Base-by-base conservation (phyloP, 140 eudicot genomes). In the Flaveria floridana region DNA sequence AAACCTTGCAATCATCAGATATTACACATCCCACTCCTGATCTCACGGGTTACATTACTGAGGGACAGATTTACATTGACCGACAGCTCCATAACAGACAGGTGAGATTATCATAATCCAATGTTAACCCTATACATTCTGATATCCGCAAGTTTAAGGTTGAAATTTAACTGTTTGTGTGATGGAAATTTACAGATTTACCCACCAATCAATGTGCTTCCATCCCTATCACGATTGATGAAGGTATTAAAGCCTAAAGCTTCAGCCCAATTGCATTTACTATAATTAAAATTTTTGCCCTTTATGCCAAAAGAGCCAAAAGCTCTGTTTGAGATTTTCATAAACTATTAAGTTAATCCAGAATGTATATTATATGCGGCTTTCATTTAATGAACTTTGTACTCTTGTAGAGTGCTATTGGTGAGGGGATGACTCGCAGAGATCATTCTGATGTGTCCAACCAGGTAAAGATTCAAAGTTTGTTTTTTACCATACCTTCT, bases 1-100 rank as follows among this genome's bases (percentile, higher is more conserved):
- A 7, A 75, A 72, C 10, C 57, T 25, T 80, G 41, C 28, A 20
- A 23, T 66, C 25, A 68, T 67, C 86, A 92, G 97, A 92, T 89
- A 92, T 92, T 56, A 91, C 97, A 12, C 97, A 91, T 82, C 97
- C 97, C 75, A 91, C 97, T 7, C 97, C 97, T 25, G 97, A 91
- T 91, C 97, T 91, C 78, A 91, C 96, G 19, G 97, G 97, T 57
- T 91, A 91, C 84, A 91, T 91, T 59, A 91, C 97, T 5, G 97
- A 91, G 78, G 97, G 97, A 30, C 97, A 91, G 83, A 91, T 91
- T 46, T 91, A 91, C 76, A 87, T 91, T 14, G 97, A 91, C 85
- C 79, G 97, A 69, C 96, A 91, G 79, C 96, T 91, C 73, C 87
- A 89, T 9, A 91, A 91, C 81, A 84, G 97, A 79, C 97, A 91